A percentile compares a stretch with the other conserved stretches of the same genome.
Evolutionary conservation across 345 rosid species (phyloP).

Genomic region (Linum trigynum): DNA sequence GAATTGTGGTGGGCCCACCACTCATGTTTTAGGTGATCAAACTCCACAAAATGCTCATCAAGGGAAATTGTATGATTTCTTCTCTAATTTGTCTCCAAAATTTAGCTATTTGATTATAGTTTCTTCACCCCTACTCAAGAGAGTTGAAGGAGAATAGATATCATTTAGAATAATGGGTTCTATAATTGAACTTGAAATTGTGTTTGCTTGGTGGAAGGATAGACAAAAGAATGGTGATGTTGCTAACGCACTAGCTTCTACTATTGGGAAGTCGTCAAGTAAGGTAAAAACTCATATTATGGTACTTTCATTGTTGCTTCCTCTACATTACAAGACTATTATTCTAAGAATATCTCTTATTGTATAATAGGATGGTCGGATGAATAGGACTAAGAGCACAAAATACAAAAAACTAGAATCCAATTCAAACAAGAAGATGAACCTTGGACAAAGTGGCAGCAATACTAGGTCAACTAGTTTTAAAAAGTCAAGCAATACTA

Average conservation of each 20-base stretch:
- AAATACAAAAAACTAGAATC: conserved; percentile 33
- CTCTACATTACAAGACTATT: no score
- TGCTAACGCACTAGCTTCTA: conserved; percentile 16
- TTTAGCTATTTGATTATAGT: not conserved
- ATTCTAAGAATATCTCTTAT: not conserved
- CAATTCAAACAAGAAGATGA: conserved; percentile 27
- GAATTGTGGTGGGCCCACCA: conserved; percentile 17
- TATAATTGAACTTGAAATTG: not conserved
- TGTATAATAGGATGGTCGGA: conserved; percentile 27
- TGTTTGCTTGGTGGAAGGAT: conserved; percentile 39
- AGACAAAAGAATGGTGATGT: conserved; percentile 33
- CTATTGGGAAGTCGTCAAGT: conserved; percentile 33
- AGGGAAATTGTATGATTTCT: conserved; percentile 34
- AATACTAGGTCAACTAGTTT: conserved; percentile 29
- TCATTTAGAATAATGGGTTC: not conserved
- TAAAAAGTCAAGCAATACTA: conserved; percentile 43
- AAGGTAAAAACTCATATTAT: conserved; percentile 38
- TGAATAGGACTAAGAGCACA: conserved; percentile 28
- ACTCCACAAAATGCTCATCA: conserved; percentile 20
- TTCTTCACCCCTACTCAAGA: not conserved
- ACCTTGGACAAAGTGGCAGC: conserved; percentile 28
- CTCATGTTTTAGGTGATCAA: conserved; percentile 28
- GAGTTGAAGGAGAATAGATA: not conserved
- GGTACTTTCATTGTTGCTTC: not conserved
- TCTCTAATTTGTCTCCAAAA: conserved; percentile 1